Evolutionary conservation across 768 basidiomycete genomes (phyloP), one percentile per base, ranked within the genome.

Genomic region (Naganishia friedmannii): DNA sequence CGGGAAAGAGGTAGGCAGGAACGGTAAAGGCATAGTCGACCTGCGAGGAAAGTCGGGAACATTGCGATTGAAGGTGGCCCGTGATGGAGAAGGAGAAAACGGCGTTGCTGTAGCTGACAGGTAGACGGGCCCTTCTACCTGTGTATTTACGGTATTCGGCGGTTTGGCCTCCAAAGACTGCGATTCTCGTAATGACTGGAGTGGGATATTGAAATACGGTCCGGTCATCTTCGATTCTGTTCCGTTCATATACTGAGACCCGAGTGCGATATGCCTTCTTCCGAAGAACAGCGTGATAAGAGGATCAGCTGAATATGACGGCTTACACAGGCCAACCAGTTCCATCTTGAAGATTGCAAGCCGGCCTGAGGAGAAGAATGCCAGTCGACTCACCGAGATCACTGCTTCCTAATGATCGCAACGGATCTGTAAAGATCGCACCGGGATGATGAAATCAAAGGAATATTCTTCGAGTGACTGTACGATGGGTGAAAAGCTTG

Each of bases 1-100:
- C 10, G 60, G 60, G 60, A 63, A 63, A 6, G 60, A 63, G 26
- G 60, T 19, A 42, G 60, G 60, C 60, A 63, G 37, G 23, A 63
- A n/a, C 37, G 60, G 60, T 29, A 45, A 42, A 63, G 60, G 60
- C 42, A 63, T 46, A 26, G 60, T 63, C 23, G 60, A 63, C 10
- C 60, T 39, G 23, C 60, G 60, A 45, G 42, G 7, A 45, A 63
- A 26, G 3, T 63, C 42, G 0, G 60, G 42, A 12, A 17, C 42
- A 63, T 29, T 63, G 23, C 60, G 37, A 42, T 26, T 34, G 42
- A 63, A 46, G 29, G 46, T 17, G n/a, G 60, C n/a, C 39, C 23
- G n/a, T 7, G 60, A 63, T n/a, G 60, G 60, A 13, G 42, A 63
- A 12, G 60, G 60, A 45, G 39, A 26, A 15, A 63, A 63, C 17